Evolutionary conservation across 805 yeast species (phyloP).

Genomic region (Candida maesae): DNA sequence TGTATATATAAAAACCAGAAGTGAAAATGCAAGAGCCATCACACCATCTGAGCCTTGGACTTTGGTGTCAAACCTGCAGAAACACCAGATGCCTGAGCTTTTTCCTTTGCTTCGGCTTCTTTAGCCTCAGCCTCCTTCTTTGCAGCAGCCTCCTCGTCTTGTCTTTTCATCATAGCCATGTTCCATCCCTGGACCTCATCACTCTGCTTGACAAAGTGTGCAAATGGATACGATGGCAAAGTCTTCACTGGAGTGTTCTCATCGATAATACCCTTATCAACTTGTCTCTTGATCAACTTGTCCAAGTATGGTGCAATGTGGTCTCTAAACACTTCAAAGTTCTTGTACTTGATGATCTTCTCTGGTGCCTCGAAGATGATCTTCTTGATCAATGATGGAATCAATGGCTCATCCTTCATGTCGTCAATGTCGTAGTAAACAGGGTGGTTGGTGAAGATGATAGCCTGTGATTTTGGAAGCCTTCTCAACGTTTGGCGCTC

Average conservation of each 20-base stretch:
- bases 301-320: constrained; percentile 59
- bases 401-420: constrained; percentile 75
- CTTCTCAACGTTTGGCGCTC: constrained; percentile 71
- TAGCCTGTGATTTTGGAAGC: constrained; percentile 60
- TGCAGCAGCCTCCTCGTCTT: constrained; percentile 19
- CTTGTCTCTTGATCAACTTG: constrained; percentile 52
- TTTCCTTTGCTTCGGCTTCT: constrained; percentile 3
- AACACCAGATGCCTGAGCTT: not conserved
- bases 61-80: constrained; percentile 4
- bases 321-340: constrained; percentile 54
- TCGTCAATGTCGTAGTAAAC: constrained; percentile 76
- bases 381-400: constrained; percentile 61
- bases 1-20: too few relatives aligned
- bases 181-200: constrained; percentile 42
- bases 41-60: constrained; percentile 2
- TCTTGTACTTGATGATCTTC: constrained; percentile 60
- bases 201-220: constrained; percentile 41
- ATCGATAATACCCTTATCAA: constrained; percentile 49
- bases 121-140: constrained; percentile 7
- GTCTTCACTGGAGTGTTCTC: constrained; percentile 58
- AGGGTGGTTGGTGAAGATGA: constrained; percentile 74
- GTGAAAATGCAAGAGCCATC: too few relatives aligned
- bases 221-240: constrained; percentile 60
- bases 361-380: constrained; percentile 65
- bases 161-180: constrained; percentile 26